phyloP scores from a whole-genome alignment of 768 basidiomycete genomes.

The Mycena crocata region DNA sequence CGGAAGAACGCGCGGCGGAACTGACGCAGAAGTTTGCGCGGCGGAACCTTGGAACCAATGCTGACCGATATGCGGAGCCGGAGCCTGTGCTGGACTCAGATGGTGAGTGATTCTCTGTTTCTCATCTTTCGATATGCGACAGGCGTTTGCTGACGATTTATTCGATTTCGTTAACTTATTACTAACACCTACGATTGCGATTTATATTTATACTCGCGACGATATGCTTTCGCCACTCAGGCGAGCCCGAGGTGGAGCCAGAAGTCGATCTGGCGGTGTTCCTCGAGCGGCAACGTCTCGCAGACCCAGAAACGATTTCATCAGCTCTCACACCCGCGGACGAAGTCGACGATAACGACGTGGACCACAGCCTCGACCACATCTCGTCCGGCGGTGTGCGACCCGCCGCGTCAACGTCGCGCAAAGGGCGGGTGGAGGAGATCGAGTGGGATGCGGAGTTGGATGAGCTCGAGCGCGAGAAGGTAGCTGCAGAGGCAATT shows the following conservation, averaged over 20 bases:
- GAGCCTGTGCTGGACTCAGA: slow-evolving; percentile 78
- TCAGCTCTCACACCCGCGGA: slow-evolving; percentile 47
- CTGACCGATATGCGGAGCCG: slow-evolving; percentile 78
- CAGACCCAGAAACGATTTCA: too few species aligned
- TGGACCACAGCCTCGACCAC: slow-evolving; percentile 69
- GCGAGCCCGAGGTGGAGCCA: slow-evolving; percentile 74
- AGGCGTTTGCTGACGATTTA: too few species aligned
- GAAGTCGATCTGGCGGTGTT: slow-evolving; percentile 80
- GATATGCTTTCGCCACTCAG: slow-evolving; percentile 44
- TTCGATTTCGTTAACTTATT: too few species aligned
- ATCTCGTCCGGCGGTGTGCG: slow-evolving; percentile 51
- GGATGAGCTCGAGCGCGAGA: slow-evolving; percentile 75
- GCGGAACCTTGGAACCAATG: slow-evolving; percentile 75
- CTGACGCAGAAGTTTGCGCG: slow-evolving; percentile 62
- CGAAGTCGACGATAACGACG: slow-evolving; percentile 63
- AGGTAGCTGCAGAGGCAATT: slow-evolving; percentile 78
- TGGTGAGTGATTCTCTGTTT: slow-evolving; percentile 57
- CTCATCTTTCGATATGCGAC: too few species aligned
- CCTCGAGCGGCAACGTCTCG: slow-evolving; percentile 73
- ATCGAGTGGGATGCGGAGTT: slow-evolving; percentile 78
- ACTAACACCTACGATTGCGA: too few species aligned
- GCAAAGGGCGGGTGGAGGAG: slow-evolving; percentile 72
- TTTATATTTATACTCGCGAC: neutral
- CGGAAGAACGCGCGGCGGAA: slow-evolving; percentile 64
- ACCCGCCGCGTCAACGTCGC: slow-evolving; percentile 42